Evolutionary conservation across 352 stramenopile species (phyloP), one percentile per base, ranked within the genome.

Genomic region (Pythium vanterpoolii): DNA sequence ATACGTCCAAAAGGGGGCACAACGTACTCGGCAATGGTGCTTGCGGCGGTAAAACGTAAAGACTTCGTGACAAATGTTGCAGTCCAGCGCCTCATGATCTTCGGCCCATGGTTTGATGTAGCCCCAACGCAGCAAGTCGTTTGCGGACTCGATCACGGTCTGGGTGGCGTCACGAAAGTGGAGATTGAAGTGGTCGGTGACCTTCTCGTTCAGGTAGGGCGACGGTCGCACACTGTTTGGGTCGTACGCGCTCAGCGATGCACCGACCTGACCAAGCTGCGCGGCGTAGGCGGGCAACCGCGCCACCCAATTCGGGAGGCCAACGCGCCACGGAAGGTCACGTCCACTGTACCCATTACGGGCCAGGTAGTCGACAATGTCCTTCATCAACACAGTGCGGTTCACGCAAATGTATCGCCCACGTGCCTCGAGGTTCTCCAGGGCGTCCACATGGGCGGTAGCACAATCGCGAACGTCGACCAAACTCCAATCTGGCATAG

Each of bases 41-140:
- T 89, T 89, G 49, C 86, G 70, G 47, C 77, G 74, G 59, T 90
- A 90, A 27, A 93, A 90, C 2, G 80, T 93, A 52, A 95, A 95
- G n/a, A 62, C 48, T n/a, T 82, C 68, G 42, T 77, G 69, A 62
- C 86, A 95, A 56, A 87, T 93, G 9, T 76, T 71, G 42, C 86
- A 95, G 5, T 78, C 71, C 16, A 85, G 55, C 4, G 82, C 77
- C 54, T 92, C 82, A 38, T 95, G 83, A 54, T 95, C 86, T 62
- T 95, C 86, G n/a, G 82, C 83, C 86, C 86, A 95, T 7, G 86
- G 83, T 38, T 95, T 95, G 60, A 95, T 93, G 10, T 89, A 71
- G 4, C 83, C 81, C 86, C 86, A 95, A 56, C 87, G 91, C 27
- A 95, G 57, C 60, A 95, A 50, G 62, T 95, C 86, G 28, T 92